Base-by-base conservation (phyloP, 1,139 yeast genomes). In the Saccharomyces hybrid region DNA sequence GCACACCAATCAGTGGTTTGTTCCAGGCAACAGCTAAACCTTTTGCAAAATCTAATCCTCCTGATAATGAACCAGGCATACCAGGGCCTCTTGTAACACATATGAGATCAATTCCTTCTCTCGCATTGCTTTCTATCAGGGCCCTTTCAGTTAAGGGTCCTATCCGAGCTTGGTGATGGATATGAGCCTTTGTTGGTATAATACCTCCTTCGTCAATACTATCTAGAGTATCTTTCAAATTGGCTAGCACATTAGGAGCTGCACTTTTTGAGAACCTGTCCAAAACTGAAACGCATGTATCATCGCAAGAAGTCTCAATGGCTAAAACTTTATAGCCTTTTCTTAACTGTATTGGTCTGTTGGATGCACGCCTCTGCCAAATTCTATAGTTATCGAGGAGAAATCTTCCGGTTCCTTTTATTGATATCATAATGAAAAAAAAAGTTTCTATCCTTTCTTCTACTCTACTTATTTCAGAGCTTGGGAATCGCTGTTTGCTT, bases 71-170 rank as follows among this genome's bases (percentile, higher is more conserved):
- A 0, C 97, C 97, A 14, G 84, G 80, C 97, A 95, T 90, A 0
- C 99, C 99, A 0, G 99, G 99, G 0, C 99, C 99, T 61, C 96
- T 74, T 0, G 99, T 93, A 8, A 86, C 96, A 68, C 96, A 87
- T 2, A 93, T 78, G 49, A 93, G 67, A 66, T 88, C 96, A 0
- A 95, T 90, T 0, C 79, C 78, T 6, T 66, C 44, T 1, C 66
- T 59, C 11, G 81, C 62, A 2, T 79, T 63, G 14, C 70, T 62
- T 27, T 69, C 44, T 1, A 66, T 59, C 13, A 82, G 62, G 1
- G 80, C 63, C 14, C 70, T 62, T 27, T 69, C 57, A 0, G 82
- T 79, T 23, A 81, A 64, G 0, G 69, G 64, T 0, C 84, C 83
- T 16, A 91, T 70, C 20, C 74, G 71, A 26, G 68, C 59, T 60